Evolutionary conservation across 768 basidiomycete genomes (phyloP).

Genomic region (Hygrophorus pudorinus): DNA sequence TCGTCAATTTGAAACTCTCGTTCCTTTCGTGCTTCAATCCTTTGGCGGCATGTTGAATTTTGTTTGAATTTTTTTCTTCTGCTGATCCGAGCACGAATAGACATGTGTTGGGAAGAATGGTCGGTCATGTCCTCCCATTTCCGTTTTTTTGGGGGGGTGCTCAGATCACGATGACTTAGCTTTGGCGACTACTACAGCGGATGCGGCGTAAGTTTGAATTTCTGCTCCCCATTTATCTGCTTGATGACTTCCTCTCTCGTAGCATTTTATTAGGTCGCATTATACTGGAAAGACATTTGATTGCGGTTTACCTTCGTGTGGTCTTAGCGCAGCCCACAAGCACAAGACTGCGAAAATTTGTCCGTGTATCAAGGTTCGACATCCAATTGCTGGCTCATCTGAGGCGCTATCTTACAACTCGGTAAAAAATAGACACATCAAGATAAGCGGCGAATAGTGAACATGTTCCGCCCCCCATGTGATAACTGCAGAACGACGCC

Average conservation of each 20-base stretch:
- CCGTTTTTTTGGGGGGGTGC: conserved; percentile 5
- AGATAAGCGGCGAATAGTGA: conserved; percentile 49
- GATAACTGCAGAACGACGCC: conserved; percentile 36
- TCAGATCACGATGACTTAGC: conserved; percentile 11
- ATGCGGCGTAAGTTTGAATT: conserved; percentile 23
- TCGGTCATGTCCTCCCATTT: conserved; percentile 17
- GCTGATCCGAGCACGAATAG: background rate
- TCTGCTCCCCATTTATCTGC: conserved; percentile 5
- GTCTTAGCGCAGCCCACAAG: conserved; percentile 44
- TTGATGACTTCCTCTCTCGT: conserved; percentile 5
- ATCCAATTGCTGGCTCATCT: conserved; percentile 1
- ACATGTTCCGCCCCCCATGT: conserved; percentile 58
- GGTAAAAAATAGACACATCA: conserved; percentile 20
- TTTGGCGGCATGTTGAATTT: background rate
- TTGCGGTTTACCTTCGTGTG: conserved; percentile 42
- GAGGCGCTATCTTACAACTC: background rate
- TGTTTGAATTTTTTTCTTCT: background rate
- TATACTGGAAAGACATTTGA: conserved; percentile 52
- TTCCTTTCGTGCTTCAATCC: too few relatives aligned
- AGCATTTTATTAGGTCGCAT: conserved; percentile 60
- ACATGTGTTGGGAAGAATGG: conserved; percentile 56
- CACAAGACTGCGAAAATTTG: conserved; percentile 53
- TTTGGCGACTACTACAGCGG: conserved; percentile 34
- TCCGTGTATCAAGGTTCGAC: conserved; percentile 36
- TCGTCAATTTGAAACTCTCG: too few relatives aligned